Evolutionary conservation across 2,329 filamentous ascomycete species (phyloP), one percentile per base, ranked within the genome.

Genomic region (Penicillium verrucosum): DNA sequence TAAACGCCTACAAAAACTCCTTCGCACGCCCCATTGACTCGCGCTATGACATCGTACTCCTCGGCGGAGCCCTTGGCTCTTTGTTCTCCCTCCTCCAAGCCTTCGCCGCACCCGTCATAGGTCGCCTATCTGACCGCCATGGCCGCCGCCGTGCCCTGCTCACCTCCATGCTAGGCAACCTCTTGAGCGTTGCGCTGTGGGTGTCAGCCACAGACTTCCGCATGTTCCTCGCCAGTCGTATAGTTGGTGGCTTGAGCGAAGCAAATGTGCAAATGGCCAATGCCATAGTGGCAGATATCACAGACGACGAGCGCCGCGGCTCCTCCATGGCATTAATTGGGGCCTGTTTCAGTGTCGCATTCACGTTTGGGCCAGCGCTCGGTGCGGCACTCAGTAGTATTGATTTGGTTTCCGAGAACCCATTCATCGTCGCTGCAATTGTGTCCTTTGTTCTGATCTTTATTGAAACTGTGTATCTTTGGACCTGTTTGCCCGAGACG

Each of bases 211-310:
- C 90, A 52, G 93, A 97, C 76, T 99, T 99, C 77, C 86, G 92
- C 41, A 97, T 93, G 2, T 99, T 99, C 71, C 82, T 99, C 30
- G 89, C 92, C n/a, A 96, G 91, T 65, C 86, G 94, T 49, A 78
- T 99, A 2, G 90, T 99, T 0, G 94, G 94, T 25, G 94, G 94
- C 0, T 76, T 99, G 62, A 97, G 92, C 55, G 94, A 99, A 78
- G 94, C 94, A 60, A 99, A 99, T 67, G 90, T 99, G 3, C 94
- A 99, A 78, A 82, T 99, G 14, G 93, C 94, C 5, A 94, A 93
- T 61, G 93, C 94, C 41, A 97, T 99, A 73, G 94, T 94, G 18
- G 94, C 93, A 38, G 94, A 99, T 73, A 92, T 99, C 63, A 96
- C 90, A 42, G 92, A 95, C 67, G 89, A 93, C 65, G 82, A 84